Base-by-base conservation (phyloP, 139 green algal species). In the Pleodorina starrii region DNA sequence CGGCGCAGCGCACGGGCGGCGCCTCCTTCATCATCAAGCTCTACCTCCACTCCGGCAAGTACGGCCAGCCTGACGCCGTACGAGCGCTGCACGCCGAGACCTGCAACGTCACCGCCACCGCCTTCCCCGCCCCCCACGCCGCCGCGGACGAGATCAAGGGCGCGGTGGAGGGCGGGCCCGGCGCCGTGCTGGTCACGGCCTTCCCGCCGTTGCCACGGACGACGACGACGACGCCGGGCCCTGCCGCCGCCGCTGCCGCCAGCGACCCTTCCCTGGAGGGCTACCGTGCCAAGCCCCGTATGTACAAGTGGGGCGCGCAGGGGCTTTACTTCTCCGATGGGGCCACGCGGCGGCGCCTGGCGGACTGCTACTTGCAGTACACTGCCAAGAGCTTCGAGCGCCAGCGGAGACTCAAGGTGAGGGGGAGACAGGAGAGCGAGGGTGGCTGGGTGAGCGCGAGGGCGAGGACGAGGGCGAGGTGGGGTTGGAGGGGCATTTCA, bases 291-390 rank as follows among this genome's bases (percentile, higher is more conserved):
- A 86, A 75, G 79, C 79, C 79, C 0, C 79, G 79, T 1, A 38
- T 40, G 23, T 76, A 86, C 38, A 35, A 46, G 19, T 86, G 79
- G 79, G 79, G 79, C 57, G 79, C 57, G 11, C 79, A 86, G 40
- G 79, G 79, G 38, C 79, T 86, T 21, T 86, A 86, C 57, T 42
- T 86, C 29, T 75, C 57, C 9, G 79, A 86, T 27, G 79, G 79
- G 2, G 7, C 21, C 32, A 48, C 48, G 23, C 57, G 79, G 36
- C 79, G 79, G 57, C 38, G 57, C 44, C 57, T 86, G 79, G 57
- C 57, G 36, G 79, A 57, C 0, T 86, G 79, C 79, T 86, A 57
- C 57, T 51, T 72, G 36, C 9, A 54, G 32, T 84, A 84, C 35
- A 84, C 76, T 5, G 51, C 42, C 12, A 43, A n/a, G 23, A 59